Evolutionary conservation across 352 stramenopile genomes (phyloP), one percentile per base, ranked within the genome.

Genomic region (Elongisporangium anandrum): DNA sequence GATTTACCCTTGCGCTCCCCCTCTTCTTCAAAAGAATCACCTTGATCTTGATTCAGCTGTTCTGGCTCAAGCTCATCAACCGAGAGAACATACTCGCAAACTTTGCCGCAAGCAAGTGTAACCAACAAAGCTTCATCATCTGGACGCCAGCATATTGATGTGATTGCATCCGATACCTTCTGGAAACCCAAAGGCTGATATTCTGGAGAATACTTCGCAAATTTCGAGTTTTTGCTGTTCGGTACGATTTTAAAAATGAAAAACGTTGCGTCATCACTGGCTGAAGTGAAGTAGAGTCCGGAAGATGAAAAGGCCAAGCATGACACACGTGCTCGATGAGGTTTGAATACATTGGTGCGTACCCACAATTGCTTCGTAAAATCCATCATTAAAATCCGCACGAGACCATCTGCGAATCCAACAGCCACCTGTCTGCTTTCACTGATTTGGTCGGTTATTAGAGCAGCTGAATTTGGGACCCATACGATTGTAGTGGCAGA

Each of bases 401-500:
- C 72, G 15, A 97, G 73, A 7, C 92, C 92, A 57, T 98, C 87
- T 38, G 74, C 77, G 65, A 97, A 98, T 0, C 94, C 93, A 20
- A 97, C 92, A 20, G 79, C 72, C 51, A 98, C 72, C 20, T 94
- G 92, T 7, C 82, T 73, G 50, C 87, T 92, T 4, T 55, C 29
- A 13, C 68, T 59, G 52, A 93, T 65, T 5, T 84, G 59, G 15
- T 76, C 64, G 4, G 68, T 79, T 12, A 73, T 56, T 26, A 88
- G 22, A 1, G 79, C 79, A 17, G 56, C 67, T 8, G 50, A 67
- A 47, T 54, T 76, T 8, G 89, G 87, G 0, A 92, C 81, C 88
- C 89, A 97, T 10, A 64, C 54, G 50, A 97, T 76, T n/a, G 66
- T 57, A 4, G 85, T 82, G 5, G 85, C 88, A 2, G 75, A 51